phyloP scores from a whole-genome alignment of 768 basidiomycete genomes.

The Boletus vermiculosoides region DNA sequence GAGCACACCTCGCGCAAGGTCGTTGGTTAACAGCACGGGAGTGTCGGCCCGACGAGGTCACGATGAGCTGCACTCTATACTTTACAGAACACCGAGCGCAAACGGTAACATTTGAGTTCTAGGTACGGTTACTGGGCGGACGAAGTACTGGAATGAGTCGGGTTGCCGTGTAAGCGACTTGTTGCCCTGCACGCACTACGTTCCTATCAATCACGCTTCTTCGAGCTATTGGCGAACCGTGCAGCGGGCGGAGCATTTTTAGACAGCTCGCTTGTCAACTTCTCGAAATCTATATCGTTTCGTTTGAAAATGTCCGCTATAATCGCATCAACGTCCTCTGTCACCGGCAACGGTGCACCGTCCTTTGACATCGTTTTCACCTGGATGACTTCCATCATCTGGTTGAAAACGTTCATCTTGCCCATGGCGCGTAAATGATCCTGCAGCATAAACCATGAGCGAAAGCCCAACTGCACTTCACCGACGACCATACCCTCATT shows the following conservation, averaged over 20 bases:
- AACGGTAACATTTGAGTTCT: not conserved
- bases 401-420: conserved; percentile 30
- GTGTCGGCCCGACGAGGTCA: not conserved
- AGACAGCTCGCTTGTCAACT: conserved; percentile 26
- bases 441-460: conserved; percentile 13
- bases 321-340: conserved; percentile 32
- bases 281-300: conserved; percentile 32
- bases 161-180: not conserved
- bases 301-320: conserved; percentile 33
- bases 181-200: not conserved
- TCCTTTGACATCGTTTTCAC: conserved; percentile 29
- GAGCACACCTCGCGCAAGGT: not conserved
- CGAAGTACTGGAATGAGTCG: not conserved
- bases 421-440: conserved; percentile 31
- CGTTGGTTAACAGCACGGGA: not conserved
- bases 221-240: conserved; percentile 27
- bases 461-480: not conserved
- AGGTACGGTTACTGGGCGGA: not conserved
- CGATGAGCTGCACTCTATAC: not conserved
- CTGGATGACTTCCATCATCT: conserved; percentile 35
- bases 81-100: not conserved
- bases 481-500: conserved; percentile 22
- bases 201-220: conserved; percentile 28
- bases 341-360: conserved; percentile 23
- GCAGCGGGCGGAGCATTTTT: conserved; percentile 17